A percentile compares a stretch with the other conserved stretches of the same genome.
Conservation (phyloP, 768 basidiomycete genomes). For the Amanita subjunquillea region DNA sequence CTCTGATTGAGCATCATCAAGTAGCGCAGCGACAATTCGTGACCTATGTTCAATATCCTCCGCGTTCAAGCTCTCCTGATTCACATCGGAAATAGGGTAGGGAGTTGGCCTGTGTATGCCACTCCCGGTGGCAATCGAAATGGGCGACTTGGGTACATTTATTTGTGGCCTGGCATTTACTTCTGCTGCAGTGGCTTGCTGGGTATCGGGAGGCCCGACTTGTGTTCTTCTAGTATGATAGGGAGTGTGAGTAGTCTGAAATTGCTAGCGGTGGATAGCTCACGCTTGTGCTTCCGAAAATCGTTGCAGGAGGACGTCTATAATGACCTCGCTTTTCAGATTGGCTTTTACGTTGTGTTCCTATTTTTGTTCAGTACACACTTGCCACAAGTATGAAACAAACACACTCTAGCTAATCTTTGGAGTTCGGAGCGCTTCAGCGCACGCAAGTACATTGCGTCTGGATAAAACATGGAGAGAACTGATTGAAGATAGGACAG, state of each 20-base stretch:
- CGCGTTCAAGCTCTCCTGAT: not conserved
- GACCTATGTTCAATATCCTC: not conserved
- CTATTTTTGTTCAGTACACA: slow-evolving; percentile 2
- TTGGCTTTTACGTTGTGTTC: slow-evolving; percentile 15
- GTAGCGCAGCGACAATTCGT: not conserved
- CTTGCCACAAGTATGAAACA: not conserved
- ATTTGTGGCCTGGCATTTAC: no score
- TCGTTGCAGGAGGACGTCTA: slow-evolving; percentile 9
- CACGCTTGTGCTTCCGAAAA: not conserved
- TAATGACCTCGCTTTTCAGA: slow-evolving; percentile 11
- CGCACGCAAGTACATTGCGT: slow-evolving; percentile 4
- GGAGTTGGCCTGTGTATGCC: not conserved
- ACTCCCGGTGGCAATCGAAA: not conserved
- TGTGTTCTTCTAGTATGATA: not conserved
- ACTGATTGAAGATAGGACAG: not conserved
- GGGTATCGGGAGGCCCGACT: not conserved
- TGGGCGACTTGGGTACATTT: not conserved
- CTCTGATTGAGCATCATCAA: not conserved
- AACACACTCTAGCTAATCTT: slow-evolving; percentile 12
- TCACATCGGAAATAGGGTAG: not conserved
- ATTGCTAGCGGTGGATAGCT: not conserved
- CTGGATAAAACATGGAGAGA: not conserved
- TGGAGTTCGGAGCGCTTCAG: slow-evolving; percentile 11
- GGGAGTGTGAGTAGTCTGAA: not conserved
- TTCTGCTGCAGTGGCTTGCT: no score